phyloP scores from a whole-genome alignment of 495 filamentous ascomycete genomes.

The Pyrenula massariospora region DNA sequence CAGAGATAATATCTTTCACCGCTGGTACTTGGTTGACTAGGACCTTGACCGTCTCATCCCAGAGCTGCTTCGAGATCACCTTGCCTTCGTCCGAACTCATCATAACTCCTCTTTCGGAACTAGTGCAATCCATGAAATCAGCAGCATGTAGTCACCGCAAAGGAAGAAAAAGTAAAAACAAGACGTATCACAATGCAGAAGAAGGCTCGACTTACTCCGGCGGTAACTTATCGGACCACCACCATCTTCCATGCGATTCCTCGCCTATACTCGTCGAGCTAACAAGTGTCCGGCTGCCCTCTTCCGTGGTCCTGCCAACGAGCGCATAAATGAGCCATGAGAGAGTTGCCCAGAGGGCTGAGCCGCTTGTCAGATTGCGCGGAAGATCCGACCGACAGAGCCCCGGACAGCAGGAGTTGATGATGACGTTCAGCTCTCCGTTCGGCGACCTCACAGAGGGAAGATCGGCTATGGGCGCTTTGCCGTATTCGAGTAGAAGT shows the following conservation, averaged over 20 bases:
- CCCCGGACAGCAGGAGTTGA: conserved; percentile 35
- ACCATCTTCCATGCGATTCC: conserved; percentile 39
- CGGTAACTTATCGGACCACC: conserved; percentile 13
- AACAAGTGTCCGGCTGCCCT: conserved; percentile 38
- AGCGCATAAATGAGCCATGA: conserved; percentile 25
- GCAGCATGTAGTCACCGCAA: too few relatives aligned
- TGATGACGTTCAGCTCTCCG: conserved; percentile 26
- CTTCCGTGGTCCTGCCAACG: conserved; percentile 35
- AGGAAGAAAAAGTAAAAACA: too few relatives aligned
- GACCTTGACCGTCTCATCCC: not conserved
- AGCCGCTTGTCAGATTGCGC: conserved; percentile 21
- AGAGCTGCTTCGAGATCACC: not conserved
- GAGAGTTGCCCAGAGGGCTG: conserved; percentile 21
- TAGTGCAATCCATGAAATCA: not conserved
- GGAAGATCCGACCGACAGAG: conserved; percentile 27
- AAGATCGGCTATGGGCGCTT: conserved; percentile 22
- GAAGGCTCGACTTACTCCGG: not conserved
- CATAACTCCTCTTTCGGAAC: not conserved
- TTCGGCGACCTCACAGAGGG: conserved; percentile 15
- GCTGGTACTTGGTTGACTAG: not conserved
- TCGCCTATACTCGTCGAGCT: conserved; percentile 33
- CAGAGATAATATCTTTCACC: not conserved
- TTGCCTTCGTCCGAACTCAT: not conserved
- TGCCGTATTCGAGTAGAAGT: conserved; percentile 32
- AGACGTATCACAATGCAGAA: too few relatives aligned